phyloP scores from a whole-genome alignment of 192 early-diverging fungal species.

The Podila epigama region DNA sequence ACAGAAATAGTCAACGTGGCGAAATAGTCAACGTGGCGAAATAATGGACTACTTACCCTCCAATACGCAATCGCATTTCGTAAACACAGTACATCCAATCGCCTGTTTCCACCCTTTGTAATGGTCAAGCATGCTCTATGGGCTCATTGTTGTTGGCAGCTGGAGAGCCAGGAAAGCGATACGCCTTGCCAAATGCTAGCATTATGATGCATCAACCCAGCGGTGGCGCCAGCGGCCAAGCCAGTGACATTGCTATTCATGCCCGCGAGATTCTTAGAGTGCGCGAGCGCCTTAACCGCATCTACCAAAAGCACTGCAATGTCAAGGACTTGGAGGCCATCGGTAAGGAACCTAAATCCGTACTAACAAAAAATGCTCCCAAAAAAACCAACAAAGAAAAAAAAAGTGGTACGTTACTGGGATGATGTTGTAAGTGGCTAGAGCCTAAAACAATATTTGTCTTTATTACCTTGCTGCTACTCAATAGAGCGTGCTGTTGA shows the following conservation, averaged over 20 bases:
- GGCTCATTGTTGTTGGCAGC: conserved; percentile 92
- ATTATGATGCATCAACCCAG: conserved; percentile 99
- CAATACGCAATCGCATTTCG: no score
- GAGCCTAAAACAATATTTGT: neutral
- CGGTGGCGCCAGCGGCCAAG: conserved; percentile 93
- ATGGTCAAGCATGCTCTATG: conserved; percentile 99
- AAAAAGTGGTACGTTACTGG: neutral
- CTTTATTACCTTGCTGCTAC: neutral
- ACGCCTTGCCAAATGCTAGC: conserved; percentile 86
- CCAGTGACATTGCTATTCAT: conserved; percentile 97
- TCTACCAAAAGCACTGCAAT: conserved; percentile 89
- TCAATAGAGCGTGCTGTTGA: conserved; percentile 85
- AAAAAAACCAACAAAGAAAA: no score
- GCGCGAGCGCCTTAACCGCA: conserved; percentile 79
- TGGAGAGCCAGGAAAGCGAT: conserved; percentile 87
- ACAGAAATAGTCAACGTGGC: no score
- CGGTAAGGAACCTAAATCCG: no score
- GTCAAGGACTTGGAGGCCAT: conserved; percentile 80
- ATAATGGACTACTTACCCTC: no score
- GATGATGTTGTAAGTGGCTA: no score
- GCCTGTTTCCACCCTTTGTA: conserved; percentile 93
- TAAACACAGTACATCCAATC: conserved; percentile 92
- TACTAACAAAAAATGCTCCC: no score
- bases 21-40: no score
- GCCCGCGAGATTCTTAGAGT: conserved; percentile 93